Evolutionary conservation across 2,329 filamentous ascomycete genomes (phyloP), one percentile per base, ranked within the genome.

Genomic region (Arthrobotrys pseudoclavata): DNA sequence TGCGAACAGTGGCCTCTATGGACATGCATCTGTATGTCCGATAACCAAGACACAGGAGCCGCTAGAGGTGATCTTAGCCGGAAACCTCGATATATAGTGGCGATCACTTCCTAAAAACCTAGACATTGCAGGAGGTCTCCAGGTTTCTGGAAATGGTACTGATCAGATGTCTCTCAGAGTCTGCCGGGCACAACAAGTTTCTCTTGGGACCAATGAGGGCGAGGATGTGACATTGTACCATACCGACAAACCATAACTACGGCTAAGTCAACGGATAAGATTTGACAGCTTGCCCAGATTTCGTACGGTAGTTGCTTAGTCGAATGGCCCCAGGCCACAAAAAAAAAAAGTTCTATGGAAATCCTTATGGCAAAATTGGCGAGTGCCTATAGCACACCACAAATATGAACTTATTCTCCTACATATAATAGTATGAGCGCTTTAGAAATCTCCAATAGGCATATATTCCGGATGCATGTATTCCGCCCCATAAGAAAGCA

Each of bases 391-490:
- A 77, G 34, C 22, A 57, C 42, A 63, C 60, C 53, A 45, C 62
- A 47, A 18, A 7, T 74, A 68, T 52, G 42, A 74, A 64, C 53
- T 61, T 74, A 74, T 74, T 72, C 69, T 72, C 69, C 69, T 72
- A 57, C 29, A 60, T 63, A 55, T 71, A 57, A 66, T 68, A 67
- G 22, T 67, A 68, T 74, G 69, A 74, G 69, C 62, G 62, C 62
- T 74, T 74, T 74, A 74, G 42, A 69, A 26, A 63, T 77, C 67
- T 77, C 67, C 74, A 77, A 77, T 77, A 77, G 74, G 74, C 74
- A 71, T 77, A 77, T 71, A 71, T 77, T 77, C 74, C 74, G 74
- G 67, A 70, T 34, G 60, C 67, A 77, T 47, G 42, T 68, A 66
- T 50, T 62, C 67, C 61, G 62, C 61, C 72, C 64, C 57, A 69